A percentile compares a stretch with the other conserved stretches of the same genome.
These are phyloP conservation scores for Suillus occidentalis DNA, from an alignment of 768 basidiomycete genomes.

Conservation along the genomic window DNA sequence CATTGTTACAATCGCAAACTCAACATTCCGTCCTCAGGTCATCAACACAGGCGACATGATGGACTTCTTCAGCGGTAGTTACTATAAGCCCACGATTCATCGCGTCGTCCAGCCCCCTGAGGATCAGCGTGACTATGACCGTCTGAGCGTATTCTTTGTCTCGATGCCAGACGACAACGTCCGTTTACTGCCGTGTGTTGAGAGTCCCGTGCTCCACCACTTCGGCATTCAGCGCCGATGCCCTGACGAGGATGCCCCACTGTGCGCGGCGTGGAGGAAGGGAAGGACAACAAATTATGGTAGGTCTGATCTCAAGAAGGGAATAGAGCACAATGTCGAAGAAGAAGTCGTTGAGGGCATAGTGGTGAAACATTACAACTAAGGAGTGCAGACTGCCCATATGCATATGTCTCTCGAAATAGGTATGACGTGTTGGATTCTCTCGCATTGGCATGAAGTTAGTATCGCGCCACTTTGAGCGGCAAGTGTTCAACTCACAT, in stretches of 20 bases:
- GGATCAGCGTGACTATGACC: conserved; percentile 42
- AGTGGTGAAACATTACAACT: conserved; percentile 50
- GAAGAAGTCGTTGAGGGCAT: conserved; percentile 48
- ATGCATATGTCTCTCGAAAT: neutral
- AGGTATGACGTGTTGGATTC: neutral
- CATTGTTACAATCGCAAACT: neutral
- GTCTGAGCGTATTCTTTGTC: conserved; percentile 52
- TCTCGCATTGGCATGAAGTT: neutral
- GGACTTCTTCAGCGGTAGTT: conserved; percentile 49
- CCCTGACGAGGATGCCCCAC: conserved; percentile 39
- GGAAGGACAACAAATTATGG: conserved; percentile 44
- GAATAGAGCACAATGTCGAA: conserved; percentile 40
- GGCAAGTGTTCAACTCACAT: neutral
- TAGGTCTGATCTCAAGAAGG: conserved; percentile 30
- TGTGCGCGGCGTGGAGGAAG: conserved; percentile 42
- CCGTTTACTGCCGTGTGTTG: conserved; percentile 38
- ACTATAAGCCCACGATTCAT: conserved; percentile 50
- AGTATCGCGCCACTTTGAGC: neutral
- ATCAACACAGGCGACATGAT: conserved; percentile 50
- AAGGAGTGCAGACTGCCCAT: conserved; percentile 6
- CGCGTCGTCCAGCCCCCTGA: conserved; percentile 50
- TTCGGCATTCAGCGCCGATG: conserved; percentile 36
- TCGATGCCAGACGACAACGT: conserved; percentile 44
- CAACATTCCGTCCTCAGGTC: conserved; percentile 23
- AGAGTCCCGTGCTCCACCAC: conserved; percentile 44